A percentile compares a stretch with the other conserved stretches of the same genome.
Evolutionary conservation across 805 yeast genomes (phyloP).

Genomic region (Barnettozyma siamensis): DNA sequence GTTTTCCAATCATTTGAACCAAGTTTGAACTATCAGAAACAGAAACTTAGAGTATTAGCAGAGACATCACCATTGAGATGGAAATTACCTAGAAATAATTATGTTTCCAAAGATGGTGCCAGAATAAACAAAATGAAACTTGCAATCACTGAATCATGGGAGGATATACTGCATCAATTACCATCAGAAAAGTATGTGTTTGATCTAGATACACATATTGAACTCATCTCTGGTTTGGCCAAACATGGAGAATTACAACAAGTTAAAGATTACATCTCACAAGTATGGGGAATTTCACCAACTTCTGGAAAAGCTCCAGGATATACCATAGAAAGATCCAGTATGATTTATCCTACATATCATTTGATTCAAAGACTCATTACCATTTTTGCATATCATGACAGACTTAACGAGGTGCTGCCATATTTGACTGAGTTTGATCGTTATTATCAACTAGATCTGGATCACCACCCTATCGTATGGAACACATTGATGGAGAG

Average conservation of each 20-base stretch:
- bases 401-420: constrained; percentile 8
- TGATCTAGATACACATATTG: constrained; percentile 18
- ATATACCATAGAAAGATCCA: constrained; percentile 5
- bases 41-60: constrained; percentile 14
- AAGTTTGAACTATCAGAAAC: constrained; percentile 12
- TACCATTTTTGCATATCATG: constrained; percentile 16
- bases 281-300: constrained; percentile 20
- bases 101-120: neutral
- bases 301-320: constrained; percentile 5
- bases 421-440: constrained; percentile 13
- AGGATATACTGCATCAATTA: neutral
- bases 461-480: constrained; percentile 3
- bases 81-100: constrained; percentile 5
- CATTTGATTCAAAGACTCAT: constrained; percentile 13
- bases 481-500: constrained; percentile 17
- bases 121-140: neutral
- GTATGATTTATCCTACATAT: constrained; percentile 19
- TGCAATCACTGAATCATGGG: constrained; percentile 1
- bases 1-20: constrained; percentile 5
- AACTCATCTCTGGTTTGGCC: constrained; percentile 20
- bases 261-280: constrained; percentile 15
- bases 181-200: constrained; percentile 7
- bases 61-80: constrained; percentile 16
- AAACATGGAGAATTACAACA: constrained; percentile 14
- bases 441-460: constrained; percentile 10